Evolutionary conservation across 2,329 filamentous ascomycete species (phyloP), one percentile per base, ranked within the genome.

Genomic region (Alternaria alternata): DNA sequence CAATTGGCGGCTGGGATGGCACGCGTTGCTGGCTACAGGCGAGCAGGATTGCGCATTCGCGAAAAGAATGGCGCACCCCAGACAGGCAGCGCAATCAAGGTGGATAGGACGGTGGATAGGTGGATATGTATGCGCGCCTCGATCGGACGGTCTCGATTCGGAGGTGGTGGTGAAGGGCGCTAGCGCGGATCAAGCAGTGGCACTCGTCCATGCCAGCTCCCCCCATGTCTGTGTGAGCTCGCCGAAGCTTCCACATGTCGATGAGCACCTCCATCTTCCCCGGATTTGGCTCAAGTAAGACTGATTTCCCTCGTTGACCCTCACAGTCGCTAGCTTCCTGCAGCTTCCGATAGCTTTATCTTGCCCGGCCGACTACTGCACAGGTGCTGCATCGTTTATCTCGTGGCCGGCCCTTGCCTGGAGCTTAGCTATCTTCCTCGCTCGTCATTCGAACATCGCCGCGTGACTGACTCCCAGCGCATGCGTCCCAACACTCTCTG

Each of bases 381-480:
- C 30, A 39, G 56, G 54, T 28, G 51, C 56, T 63, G 59, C 51
- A 3, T 42, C 56, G 57, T 51, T 57, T 64, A 63, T 67, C 62
- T 57, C 26, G 39, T 26, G 61, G 51, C 49, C 43, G 36, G 47
- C 59, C 62, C 65, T 61, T 63, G 67, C 66, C 65, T 57, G 51
- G 59, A 58, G 57, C 53, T 64, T 54, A 54, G 65, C 67, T 68
- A 65, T 66, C 63, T 36, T 49, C 46, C 46, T 57, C 55, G 39
- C 64, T 64, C 74, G 74, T 76, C 73, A 75, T 73, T 66, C 61
- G 70, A 61, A 55, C 66, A 70, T 73, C 73, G 75, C 57, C 75
- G 73, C 73, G 73, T 73, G 70, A 71, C 73, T 68, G 63, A 42
- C n/a, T 54, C 57, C 58, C 30, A 57, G 66, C 64, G 56, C 66